Evolutionary conservation across 176 grass and related monocot genomes (phyloP).

Genomic region (Avena atlantica): DNA sequence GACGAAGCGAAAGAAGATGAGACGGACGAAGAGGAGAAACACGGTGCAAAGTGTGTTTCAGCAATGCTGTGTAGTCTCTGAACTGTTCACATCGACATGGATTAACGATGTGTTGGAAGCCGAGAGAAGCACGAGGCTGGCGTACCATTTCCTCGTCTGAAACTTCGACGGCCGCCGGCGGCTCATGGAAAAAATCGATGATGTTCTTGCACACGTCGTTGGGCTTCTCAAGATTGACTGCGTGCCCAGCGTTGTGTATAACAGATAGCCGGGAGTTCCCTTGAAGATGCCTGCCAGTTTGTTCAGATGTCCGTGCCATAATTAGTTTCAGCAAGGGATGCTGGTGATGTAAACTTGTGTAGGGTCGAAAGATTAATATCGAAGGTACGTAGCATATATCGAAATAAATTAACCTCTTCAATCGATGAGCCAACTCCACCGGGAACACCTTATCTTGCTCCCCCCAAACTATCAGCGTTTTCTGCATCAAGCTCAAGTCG

Average conservation of each 20-base stretch:
- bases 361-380: background rate
- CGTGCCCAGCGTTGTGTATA: slow-evolving; percentile 83
- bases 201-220: slow-evolving; percentile 64
- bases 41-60: background rate
- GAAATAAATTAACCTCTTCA: slow-evolving; percentile 58
- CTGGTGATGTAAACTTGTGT: background rate
- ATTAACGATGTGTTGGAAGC: background rate
- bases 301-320: background rate
- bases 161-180: background rate
- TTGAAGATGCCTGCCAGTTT: slow-evolving; percentile 72
- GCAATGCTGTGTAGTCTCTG: background rate
- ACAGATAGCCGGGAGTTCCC: slow-evolving; percentile 71
- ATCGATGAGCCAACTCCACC: slow-evolving; percentile 87
- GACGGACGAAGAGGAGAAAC: background rate
- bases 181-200: slow-evolving; percentile 61
- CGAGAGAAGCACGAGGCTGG: background rate
- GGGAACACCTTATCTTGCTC: slow-evolving; percentile 89
- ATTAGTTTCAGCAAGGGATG: background rate
- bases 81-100: background rate
- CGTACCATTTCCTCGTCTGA: slow-evolving; percentile 42
- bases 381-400: background rate
- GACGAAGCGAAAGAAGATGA: background rate
- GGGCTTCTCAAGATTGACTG: slow-evolving; percentile 93
- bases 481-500: slow-evolving; percentile 42
- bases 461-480: slow-evolving; percentile 78